Conservation (phyloP, 108 stramenopile genomes). For the Cyclotella kingstonii region DNA sequence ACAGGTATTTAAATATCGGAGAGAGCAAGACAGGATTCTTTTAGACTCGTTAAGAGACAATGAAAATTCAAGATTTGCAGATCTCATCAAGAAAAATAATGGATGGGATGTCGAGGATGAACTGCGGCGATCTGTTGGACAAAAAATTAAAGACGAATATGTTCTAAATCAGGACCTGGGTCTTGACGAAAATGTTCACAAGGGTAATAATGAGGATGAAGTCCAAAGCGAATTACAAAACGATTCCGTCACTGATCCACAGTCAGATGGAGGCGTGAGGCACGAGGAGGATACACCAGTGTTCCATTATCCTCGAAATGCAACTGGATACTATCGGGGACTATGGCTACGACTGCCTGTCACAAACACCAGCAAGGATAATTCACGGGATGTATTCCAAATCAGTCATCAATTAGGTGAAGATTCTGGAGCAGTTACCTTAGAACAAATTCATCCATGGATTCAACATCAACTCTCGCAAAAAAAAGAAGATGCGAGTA, state of each 20-base stretch:
- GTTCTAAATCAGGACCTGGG: too few species aligned
- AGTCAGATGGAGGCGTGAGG: not conserved
- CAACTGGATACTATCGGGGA: slow-evolving; percentile 83
- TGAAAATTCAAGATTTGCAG: slow-evolving; percentile 38
- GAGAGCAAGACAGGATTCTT: slow-evolving; percentile 20
- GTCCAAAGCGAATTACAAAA: not conserved
- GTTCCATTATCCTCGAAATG: slow-evolving; percentile 83
- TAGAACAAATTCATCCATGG: slow-evolving; percentile 25
- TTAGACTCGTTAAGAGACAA: slow-evolving; percentile 1
- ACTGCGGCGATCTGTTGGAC: slow-evolving; percentile 49
- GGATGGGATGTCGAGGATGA: slow-evolving; percentile 51
- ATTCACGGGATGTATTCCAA: not conserved
- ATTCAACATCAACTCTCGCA: slow-evolving; percentile 26
- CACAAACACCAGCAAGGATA: slow-evolving; percentile 9
- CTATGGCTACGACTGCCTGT: slow-evolving; percentile 52
- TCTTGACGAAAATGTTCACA: too few species aligned
- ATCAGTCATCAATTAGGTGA: not conserved
- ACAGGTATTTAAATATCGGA: slow-evolving; percentile 8
- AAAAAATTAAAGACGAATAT: slow-evolving; percentile 17
- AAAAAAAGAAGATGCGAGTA: slow-evolving; percentile 33
- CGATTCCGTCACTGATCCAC: not conserved
- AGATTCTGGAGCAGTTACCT: slow-evolving; percentile 2
- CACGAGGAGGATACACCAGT: slow-evolving; percentile 23
- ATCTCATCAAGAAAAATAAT: slow-evolving; percentile 53
- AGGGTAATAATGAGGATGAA: slow-evolving; percentile 5